Percentiles rank a stretch among this genome's conserved stretches.
Conservation (phyloP, 305 asterid species). For the Fraxinus xanthoxyloides region DNA sequence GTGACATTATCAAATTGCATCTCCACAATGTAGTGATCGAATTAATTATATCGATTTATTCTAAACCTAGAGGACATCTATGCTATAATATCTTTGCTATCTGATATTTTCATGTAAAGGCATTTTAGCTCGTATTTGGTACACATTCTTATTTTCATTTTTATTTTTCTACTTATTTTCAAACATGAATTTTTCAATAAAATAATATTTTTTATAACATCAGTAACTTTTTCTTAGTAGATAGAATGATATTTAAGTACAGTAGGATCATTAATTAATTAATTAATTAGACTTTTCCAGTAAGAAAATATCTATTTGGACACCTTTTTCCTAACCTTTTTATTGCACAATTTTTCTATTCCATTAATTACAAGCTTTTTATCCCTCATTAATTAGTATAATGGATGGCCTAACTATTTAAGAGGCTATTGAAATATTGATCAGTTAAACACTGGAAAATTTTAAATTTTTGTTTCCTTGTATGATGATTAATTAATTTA, state of each 20-base stretch:
- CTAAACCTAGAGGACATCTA: background rate
- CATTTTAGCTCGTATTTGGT: background rate
- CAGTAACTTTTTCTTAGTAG: too few relatives aligned
- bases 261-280: background rate
- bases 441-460: background rate
- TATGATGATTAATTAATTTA: too few relatives aligned
- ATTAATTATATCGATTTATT: background rate
- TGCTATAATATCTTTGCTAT: slow-evolving; percentile 1
- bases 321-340: background rate
- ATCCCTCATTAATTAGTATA: background rate
- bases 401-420: background rate
- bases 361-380: background rate
- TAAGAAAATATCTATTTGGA: background rate
- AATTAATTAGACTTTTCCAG: slow-evolving; percentile 1
- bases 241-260: slow-evolving; percentile 7
- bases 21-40: background rate
- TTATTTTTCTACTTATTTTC: too few relatives aligned
- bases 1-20: background rate
- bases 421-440: background rate
- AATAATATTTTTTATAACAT: too few relatives aligned
- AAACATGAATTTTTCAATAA: too few relatives aligned
- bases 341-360: background rate
- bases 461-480: too few relatives aligned
- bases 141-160: too few relatives aligned
- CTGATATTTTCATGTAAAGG: slow-evolving; percentile 24